Conservation (phyloP, 2,329 filamentous ascomycete species). For the Bipolaris cookei region DNA sequence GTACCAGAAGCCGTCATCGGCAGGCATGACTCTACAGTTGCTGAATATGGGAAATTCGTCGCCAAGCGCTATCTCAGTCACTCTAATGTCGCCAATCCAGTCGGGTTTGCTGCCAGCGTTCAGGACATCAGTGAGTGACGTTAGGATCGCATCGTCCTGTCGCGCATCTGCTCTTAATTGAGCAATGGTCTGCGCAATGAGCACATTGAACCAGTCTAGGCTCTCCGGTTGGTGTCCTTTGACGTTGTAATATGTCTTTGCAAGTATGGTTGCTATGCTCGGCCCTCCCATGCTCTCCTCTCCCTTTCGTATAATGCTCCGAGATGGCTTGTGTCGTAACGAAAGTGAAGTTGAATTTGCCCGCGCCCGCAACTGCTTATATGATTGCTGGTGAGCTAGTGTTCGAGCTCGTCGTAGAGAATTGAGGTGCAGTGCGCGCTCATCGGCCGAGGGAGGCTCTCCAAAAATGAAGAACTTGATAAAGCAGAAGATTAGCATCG, state of each 20-base stretch:
- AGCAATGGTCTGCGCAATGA: constrained; percentile 94
- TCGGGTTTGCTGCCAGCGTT: constrained; percentile 88
- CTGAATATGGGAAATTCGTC: constrained; percentile 99
- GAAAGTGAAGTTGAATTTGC: constrained; percentile 44
- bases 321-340: constrained; percentile 48
- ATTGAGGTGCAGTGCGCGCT: constrained; percentile 76
- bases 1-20: constrained; percentile 71
- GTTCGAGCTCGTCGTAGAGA: constrained; percentile 76
- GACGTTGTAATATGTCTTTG: constrained; percentile 97
- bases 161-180: constrained; percentile 93
- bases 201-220: constrained; percentile 98
- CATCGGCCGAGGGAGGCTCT: constrained; percentile 83
- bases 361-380: constrained; percentile 37
- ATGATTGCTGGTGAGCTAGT: constrained; percentile 65
- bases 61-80: constrained; percentile 91
- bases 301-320: constrained; percentile 54
- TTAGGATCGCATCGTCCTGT: constrained; percentile 87
- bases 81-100: constrained; percentile 90
- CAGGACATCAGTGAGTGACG: constrained; percentile 80
- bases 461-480: constrained; percentile 99
- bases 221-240: constrained; percentile 95
- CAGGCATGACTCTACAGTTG: constrained; percentile 94
- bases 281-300: constrained; percentile 62
- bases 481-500: constrained; percentile 88
- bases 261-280: constrained; percentile 91